Conservation (phyloP, 2,329 filamentous ascomycete genomes). For the Cordyceps sp. region DNA sequence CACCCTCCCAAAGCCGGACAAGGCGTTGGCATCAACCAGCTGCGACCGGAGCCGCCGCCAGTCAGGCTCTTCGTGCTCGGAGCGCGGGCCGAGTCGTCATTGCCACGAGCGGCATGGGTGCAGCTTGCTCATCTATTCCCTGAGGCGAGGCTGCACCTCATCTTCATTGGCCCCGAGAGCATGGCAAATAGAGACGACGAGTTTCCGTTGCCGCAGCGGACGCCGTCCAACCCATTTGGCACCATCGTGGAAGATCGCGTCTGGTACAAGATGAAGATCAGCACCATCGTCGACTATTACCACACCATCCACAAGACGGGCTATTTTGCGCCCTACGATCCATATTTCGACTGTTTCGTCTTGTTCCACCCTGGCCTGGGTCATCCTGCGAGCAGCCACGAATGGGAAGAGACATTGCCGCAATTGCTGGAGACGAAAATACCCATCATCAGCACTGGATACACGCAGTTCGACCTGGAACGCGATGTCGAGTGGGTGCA, state of each 20-base stretch:
- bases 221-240: slow-evolving; percentile 75
- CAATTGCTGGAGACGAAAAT: slow-evolving; percentile 88
- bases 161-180: slow-evolving; percentile 91
- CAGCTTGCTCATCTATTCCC: slow-evolving; percentile 93
- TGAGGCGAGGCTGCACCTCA: slow-evolving; percentile 71
- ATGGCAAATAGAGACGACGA: slow-evolving; percentile 91
- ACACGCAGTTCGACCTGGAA: slow-evolving; percentile 90
- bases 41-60: slow-evolving; percentile 71
- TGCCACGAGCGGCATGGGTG: slow-evolving; percentile 85
- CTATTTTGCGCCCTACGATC: slow-evolving; percentile 86
- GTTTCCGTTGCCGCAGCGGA: slow-evolving; percentile 78
- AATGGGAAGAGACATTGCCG: slow-evolving; percentile 86
- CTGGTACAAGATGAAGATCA: slow-evolving; percentile 83
- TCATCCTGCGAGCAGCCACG: slow-evolving; percentile 80
- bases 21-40: slow-evolving; percentile 56
- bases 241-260: slow-evolving; percentile 87
- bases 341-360: slow-evolving; percentile 96
- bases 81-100: slow-evolving; percentile 89
- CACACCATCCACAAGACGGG: slow-evolving; percentile 87
- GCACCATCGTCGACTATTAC: slow-evolving; percentile 95
- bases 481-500: slow-evolving; percentile 82
- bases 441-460: slow-evolving; percentile 86
- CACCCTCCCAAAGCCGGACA: slow-evolving; percentile 73
- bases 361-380: slow-evolving; percentile 94
- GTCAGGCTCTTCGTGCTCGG: slow-evolving; percentile 87